Conservation (phyloP, 257 asterid species). For the Verbascum thapsus region DNA sequence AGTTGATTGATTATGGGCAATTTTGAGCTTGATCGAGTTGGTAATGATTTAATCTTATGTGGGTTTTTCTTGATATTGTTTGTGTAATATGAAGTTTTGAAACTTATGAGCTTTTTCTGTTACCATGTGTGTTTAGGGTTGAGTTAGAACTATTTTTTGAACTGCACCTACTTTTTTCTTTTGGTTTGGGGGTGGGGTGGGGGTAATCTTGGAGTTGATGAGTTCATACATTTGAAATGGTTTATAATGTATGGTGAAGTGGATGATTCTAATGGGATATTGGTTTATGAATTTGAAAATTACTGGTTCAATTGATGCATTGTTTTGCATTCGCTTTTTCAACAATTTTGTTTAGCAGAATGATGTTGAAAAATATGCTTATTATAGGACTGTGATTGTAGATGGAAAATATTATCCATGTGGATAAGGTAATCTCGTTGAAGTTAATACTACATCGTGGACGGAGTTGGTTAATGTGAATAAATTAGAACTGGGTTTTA, state of each 20-base stretch:
- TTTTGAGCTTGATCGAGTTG: slow-evolving; percentile 11
- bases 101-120: too few species aligned
- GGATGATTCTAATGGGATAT: slow-evolving; percentile 3
- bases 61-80: slow-evolving; percentile 14
- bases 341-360: background rate
- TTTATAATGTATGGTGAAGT: background rate
- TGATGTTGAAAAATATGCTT: background rate
- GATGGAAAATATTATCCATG: background rate
- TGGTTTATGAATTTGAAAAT: background rate
- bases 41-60: background rate
- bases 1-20: slow-evolving; percentile 8
- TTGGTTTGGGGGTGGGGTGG: background rate
- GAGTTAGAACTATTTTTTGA: background rate
- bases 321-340: background rate
- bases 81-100: background rate
- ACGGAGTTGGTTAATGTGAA: background rate
- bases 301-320: background rate
- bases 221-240: background rate
- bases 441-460: background rate
- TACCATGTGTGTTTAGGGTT: too few species aligned
- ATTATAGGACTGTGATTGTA: background rate
- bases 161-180: background rate
- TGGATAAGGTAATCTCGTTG: background rate
- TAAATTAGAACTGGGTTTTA: background rate
- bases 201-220: background rate